Conservation (phyloP, 2,329 filamentous ascomycete genomes). For the Alternaria brassicicola region DNA sequence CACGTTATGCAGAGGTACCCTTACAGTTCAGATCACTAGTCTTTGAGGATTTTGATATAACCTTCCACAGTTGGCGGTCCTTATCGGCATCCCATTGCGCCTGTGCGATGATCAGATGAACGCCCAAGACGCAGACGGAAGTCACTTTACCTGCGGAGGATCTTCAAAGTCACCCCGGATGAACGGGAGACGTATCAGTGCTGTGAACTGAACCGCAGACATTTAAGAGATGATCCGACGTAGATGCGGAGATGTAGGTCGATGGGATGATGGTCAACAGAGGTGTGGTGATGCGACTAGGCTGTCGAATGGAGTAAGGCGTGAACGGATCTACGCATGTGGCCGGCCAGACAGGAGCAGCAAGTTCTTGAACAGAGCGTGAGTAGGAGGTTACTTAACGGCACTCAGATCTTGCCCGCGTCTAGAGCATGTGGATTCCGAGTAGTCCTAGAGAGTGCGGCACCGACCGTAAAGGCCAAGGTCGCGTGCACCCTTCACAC, state of each 20-base stretch:
- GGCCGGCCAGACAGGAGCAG: background rate
- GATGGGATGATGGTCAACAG: slow-evolving; percentile 5
- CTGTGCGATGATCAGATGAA: slow-evolving; percentile 53
- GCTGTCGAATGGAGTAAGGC: slow-evolving; percentile 15
- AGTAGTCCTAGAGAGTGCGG: background rate
- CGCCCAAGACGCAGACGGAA: background rate
- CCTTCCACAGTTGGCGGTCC: slow-evolving; percentile 87
- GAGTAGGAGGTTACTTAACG: background rate
- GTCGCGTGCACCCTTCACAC: background rate
- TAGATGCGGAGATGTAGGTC: background rate
- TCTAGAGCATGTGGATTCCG: background rate
- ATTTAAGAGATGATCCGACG: slow-evolving; percentile 27
- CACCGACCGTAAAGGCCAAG: background rate
- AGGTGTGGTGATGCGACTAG: slow-evolving; percentile 17
- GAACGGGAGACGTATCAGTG: slow-evolving; percentile 90
- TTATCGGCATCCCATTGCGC: slow-evolving; percentile 87
- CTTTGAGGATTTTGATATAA: slow-evolving; percentile 80
- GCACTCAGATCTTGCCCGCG: background rate
- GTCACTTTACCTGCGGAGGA: slow-evolving; percentile 73
- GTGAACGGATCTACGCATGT: slow-evolving; percentile 18
- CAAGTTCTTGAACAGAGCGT: background rate
- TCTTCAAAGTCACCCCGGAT: slow-evolving; percentile 86
- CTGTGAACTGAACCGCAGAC: slow-evolving; percentile 61
- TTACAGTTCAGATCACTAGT: slow-evolving; percentile 85
- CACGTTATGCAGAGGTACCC: background rate